Conservation (phyloP, 805 yeast species). For the Myxozyma neglecta region DNA sequence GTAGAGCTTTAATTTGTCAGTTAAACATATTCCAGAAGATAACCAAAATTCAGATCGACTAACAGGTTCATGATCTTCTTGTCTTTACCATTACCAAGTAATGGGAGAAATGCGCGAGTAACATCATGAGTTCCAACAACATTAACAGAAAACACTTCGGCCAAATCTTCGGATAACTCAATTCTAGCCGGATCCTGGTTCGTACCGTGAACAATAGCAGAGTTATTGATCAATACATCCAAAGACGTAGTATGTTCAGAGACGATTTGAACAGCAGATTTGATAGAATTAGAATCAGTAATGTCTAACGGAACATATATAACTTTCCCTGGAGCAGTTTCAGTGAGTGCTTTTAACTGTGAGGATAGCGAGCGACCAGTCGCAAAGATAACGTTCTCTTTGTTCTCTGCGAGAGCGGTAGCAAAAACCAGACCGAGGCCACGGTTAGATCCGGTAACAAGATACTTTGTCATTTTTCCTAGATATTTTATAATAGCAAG, state of each 20-base stretch:
- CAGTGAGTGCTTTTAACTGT: not conserved
- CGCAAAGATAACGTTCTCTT: not conserved
- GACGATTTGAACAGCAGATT: not conserved
- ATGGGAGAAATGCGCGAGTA: not conserved
- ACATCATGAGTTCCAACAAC: not conserved
- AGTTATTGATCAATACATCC: not conserved
- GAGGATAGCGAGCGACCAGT: not conserved
- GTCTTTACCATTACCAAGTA: not conserved
- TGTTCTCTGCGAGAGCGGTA: not conserved
- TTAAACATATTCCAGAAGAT: not conserved
- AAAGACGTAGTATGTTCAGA: not conserved
- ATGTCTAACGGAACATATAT: not conserved
- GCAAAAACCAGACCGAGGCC: not conserved
- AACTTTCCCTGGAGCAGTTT: not conserved
- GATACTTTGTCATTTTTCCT: constrained; percentile 3
- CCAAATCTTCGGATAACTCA: not conserved
- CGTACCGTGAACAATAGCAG: not conserved
- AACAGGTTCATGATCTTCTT: not conserved
- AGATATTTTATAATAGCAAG: no score
- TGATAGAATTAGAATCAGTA: not conserved
- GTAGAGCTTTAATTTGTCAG: not conserved
- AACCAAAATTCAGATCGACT: not conserved
- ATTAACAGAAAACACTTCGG: not conserved
- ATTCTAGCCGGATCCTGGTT: not conserved
- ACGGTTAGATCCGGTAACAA: not conserved